Conservation (phyloP, 2,329 filamentous ascomycete genomes). For the Cladosporium halotolerans region DNA sequence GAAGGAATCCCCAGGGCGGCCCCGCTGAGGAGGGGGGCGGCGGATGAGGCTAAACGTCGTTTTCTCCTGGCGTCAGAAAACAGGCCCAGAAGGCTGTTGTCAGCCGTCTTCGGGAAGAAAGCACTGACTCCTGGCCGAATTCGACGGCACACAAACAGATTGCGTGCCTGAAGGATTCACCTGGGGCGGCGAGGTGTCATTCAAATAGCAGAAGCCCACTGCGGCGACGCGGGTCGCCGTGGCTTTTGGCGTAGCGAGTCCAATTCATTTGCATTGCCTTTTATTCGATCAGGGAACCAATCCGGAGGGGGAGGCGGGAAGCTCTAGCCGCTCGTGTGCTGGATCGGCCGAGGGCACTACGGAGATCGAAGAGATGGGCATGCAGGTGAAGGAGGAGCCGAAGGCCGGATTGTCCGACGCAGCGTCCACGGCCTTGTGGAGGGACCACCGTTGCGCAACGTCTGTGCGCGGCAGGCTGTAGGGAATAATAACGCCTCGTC, state of each 20-base stretch:
- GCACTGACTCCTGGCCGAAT: no score
- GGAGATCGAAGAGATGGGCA: slow-evolving; percentile 7
- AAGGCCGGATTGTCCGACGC: slow-evolving; percentile 11
- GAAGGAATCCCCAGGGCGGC: slow-evolving; percentile 11
- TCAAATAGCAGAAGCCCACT: no score
- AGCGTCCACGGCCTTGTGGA: background rate
- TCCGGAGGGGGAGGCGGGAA: background rate
- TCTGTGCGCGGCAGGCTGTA: slow-evolving; percentile 1
- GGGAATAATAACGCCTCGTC: background rate
- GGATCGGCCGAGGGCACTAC: slow-evolving; percentile 7
- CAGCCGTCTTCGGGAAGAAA: slow-evolving; percentile 2
- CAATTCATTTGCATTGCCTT: slow-evolving; percentile 1
- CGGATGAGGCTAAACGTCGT: slow-evolving; percentile 2
- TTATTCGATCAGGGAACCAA: background rate
- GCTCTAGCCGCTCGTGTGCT: background rate
- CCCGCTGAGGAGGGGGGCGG: slow-evolving; percentile 4
- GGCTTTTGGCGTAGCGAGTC: slow-evolving; percentile 6
- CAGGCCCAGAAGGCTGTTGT: background rate
- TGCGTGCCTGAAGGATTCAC: no score
- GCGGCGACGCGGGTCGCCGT: background rate
- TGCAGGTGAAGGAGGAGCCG: slow-evolving; percentile 11
- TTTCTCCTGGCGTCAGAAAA: background rate
- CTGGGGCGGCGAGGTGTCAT: no score
- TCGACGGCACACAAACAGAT: no score
- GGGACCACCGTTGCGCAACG: slow-evolving; percentile 2